Base-by-base conservation (phyloP, 2,329 filamentous ascomycete species). In the Cladosporium velox region DNA sequence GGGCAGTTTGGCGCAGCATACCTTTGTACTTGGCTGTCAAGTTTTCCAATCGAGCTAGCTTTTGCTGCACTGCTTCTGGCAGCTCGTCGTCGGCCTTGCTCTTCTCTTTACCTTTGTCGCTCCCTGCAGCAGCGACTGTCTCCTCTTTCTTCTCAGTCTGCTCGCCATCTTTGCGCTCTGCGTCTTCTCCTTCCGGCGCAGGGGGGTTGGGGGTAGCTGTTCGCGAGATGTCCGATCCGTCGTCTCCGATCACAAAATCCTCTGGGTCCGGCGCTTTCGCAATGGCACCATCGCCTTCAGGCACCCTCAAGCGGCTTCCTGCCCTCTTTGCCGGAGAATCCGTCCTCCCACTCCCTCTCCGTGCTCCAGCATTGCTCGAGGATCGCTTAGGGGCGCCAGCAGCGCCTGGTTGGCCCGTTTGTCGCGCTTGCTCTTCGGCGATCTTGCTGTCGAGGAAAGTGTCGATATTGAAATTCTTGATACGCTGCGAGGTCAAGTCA, bases 391-490 rank as follows among this genome's bases (percentile, higher is more conserved):
- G 78, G 71, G 73, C 64, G 32, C 32, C 38, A 10, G 55, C 44
- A 41, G 44, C 35, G 35, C 26, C 35, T 18, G 62, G 52, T 60
- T 82, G 79, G 49, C 61, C 61, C 41, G 34, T 52, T 76, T 93
- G 90, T 66, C 91, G 90, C 66, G 92, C 91, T 79, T 96, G 92
- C 80, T 97, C 93, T 81, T 97, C 92, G 74, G 92, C 91, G 74
- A 97, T 95, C 91, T 81, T 92, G 41, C 68, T 68, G 66, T 78
- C 77, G 63, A 78, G 71, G 68, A 78, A 78, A 32, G 65, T 69
- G 65, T 77, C 76, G 64, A 78, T 71, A 64, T 77, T 77, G 71
- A 77, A 75, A 66, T 72, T 72, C 65, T 77, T 77, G 59, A 77
- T 69, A 64, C 74, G 70, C 73, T 76, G 67, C 44, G 66, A 68